These are phyloP conservation scores for Arachnomyces sp. DNA, from an alignment of 2,329 filamentous ascomycete genomes.

Conservation along the genomic window DNA sequence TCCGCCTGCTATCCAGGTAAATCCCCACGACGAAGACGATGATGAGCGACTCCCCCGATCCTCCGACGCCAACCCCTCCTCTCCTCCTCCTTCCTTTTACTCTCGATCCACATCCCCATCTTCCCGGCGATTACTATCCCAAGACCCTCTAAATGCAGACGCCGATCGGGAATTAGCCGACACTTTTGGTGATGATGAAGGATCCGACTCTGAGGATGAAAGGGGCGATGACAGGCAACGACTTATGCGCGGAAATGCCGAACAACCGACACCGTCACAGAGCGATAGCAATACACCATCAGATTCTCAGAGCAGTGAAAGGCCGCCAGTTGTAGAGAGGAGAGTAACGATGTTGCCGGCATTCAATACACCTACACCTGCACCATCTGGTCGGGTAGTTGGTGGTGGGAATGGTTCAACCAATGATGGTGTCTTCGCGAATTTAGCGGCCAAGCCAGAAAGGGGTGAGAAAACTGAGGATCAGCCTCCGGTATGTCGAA, in stretches of 20 bases:
- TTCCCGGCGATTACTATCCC: slow-evolving; percentile 45
- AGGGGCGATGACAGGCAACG: slow-evolving; percentile 71
- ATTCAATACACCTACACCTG: slow-evolving; percentile 34
- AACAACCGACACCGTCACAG: not conserved
- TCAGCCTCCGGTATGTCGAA: slow-evolving; percentile 71
- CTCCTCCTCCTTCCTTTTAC: slow-evolving; percentile 69
- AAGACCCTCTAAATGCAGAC: slow-evolving; percentile 44
- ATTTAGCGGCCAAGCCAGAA: slow-evolving; percentile 84
- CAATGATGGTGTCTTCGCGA: slow-evolving; percentile 93
- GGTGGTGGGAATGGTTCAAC: slow-evolving; percentile 60
- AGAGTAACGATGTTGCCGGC: slow-evolving; percentile 49
- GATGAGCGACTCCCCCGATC: slow-evolving; percentile 23
- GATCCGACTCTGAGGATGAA: slow-evolving; percentile 61
- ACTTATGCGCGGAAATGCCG: slow-evolving; percentile 62
- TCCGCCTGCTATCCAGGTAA: slow-evolving; percentile 26
- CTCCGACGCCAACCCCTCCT: slow-evolving; percentile 28
- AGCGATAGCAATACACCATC: slow-evolving; percentile 5
- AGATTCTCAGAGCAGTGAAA: slow-evolving; percentile 14
- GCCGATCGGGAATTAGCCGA: slow-evolving; percentile 82
- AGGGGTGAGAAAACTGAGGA: slow-evolving; percentile 77
- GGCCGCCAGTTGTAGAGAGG: slow-evolving; percentile 31
- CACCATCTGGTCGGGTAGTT: slow-evolving; percentile 23
- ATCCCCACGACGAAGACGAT: slow-evolving; percentile 38
- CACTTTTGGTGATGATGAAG: slow-evolving; percentile 79
- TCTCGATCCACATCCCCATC: slow-evolving; percentile 68